Evolutionary conservation across 108 stramenopile genomes (phyloP), one percentile per base, ranked within the genome.

Genomic region (Phaeodactylum tricornutum): DNA sequence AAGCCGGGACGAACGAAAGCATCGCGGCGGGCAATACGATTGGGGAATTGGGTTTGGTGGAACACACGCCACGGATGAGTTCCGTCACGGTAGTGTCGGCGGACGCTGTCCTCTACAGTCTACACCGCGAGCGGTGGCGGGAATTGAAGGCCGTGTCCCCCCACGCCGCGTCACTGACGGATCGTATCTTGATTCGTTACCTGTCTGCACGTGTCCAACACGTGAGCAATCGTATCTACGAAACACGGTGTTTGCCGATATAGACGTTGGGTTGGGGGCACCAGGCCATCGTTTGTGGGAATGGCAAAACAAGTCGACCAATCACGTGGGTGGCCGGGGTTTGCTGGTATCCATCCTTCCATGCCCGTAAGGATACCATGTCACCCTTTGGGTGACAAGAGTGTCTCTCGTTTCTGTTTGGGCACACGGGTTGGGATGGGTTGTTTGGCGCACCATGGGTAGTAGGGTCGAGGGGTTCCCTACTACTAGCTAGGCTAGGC

Each of bases 221-320:
- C 53, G 75, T 74, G 16, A 78, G 67, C 49, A 85, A 85, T 55
- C 63, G 83, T 9, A 74, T 78, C 17, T 77, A 78, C 46, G 74
- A 85, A 47, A 85, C 77, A 26, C 53, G 59, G 0, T 81, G 66
- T 61, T 66, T 43, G 27, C 41, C 29, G 16, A 16, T 55, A n/a
- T 57, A n/a, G n/a, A n/a, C n/a, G n/a, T n/a, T n/a, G n/a, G n/a
- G n/a, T n/a, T n/a, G n/a, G n/a, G n/a, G n/a, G n/a, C n/a, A n/a
- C n/a, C n/a, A n/a, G n/a, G n/a, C n/a, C n/a, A n/a, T n/a, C n/a
- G n/a, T n/a, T n/a, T n/a, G n/a, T n/a, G n/a, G n/a, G n/a, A n/a
- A n/a, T n/a, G n/a, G n/a, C n/a, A n/a, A n/a, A n/a, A n/a, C n/a
- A n/a, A n/a, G n/a, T n/a, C n/a, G n/a, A n/a, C n/a, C n/a, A n/a